Evolutionary conservation across 495 filamentous ascomycete genomes (phyloP), one percentile per base, ranked within the genome.

Genomic region (Talaromyces adpressus): DNA sequence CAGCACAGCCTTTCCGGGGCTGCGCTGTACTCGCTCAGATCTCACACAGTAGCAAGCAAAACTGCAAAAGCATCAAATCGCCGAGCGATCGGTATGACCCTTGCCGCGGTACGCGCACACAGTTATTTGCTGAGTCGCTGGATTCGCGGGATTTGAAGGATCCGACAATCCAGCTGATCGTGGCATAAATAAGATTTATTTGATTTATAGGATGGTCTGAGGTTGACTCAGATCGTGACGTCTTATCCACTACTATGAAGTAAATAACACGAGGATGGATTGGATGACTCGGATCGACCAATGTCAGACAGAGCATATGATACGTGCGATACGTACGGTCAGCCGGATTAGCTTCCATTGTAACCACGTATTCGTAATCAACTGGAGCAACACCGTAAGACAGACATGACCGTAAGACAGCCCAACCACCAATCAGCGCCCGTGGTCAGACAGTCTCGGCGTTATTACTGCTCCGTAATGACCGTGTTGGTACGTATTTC

Each of bases 351-450:
- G 45, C 45, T 12, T 12, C 45, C 45, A 49, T 49, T 49, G 45
- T 49, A 49, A 49, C 45, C 45, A 49, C 51, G 51, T 54, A 54
- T 54, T 54, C 51, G 51, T 54, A 54, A 54, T 54, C 25, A 16
- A 23, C 51, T 54, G 51, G 25, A 20, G 25, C 51, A 6, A 14
- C 49, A 54, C 45, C n/a, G 45, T 49, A 49, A 20, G 45, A 49
- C 45, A 20, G 45, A 49, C 45, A 20, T 49, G 45, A 49, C 45
- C 1, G n/a, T 49, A 49, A 49, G 45, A 8, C 45, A 49, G 36
- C 45, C 18, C 6, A 3, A 1, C 45, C 45, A 20, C 51, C 51
- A 54, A 54, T 54, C 51, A 54, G 11, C 5, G 51, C 22, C 51
- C 22, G 51, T 14, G 51, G 51, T 49, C 7, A 20, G 45, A 41